Evolutionary conservation across 2,329 filamentous ascomycete genomes (phyloP), one percentile per base, ranked within the genome.

Genomic region (Aspergillus pseudoterreus): DNA sequence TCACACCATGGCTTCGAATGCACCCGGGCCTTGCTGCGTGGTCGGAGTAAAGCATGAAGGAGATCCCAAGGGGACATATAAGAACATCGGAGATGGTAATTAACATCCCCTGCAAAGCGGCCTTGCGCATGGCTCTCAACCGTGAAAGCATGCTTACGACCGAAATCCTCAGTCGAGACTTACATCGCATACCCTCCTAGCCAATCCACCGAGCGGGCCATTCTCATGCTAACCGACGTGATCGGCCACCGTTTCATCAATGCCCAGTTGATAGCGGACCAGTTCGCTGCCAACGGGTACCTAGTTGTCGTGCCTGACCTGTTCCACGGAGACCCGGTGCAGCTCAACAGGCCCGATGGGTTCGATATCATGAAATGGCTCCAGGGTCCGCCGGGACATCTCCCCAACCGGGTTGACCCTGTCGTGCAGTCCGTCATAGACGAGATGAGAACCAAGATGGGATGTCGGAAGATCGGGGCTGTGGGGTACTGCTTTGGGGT

Each of bases 261-360:
- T 68, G 75, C 74, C 59, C 70, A 83, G 66, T 71, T 85, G 57
- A 80, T 88, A 57, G 86, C 86, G 49, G 86, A 90, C 74, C 81
- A 87, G 62, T 85, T 81, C 66, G 86, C 87, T 43, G 81, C 81
- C 53, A 85, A 86, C 63, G 86, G 84, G 56, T 88, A 87, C 71
- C 74, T 82, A 49, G 79, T 80, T 47, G 70, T 87, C 19, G 78
- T 89, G 58, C 79, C 85, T n/a, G 86, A 90, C 66, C 70, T 85
- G 44, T 87, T 88, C 75, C 76, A 84, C 57, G 83, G 83, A 51
- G 83, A 88, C 65, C 66, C 81, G 4, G 64, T 86, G 21, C 61
- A 73, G 0, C 60, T 85, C 53, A 80, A 86, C 68, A 72, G 71
- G 36, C 70, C 76, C 8, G 68, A 60, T 1, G 73, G 71, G 46